Evolutionary conservation across 371 early-diverging fungal genomes (phyloP), one percentile per base, ranked within the genome.

Genomic region (Basidiobolus heterosporus): DNA sequence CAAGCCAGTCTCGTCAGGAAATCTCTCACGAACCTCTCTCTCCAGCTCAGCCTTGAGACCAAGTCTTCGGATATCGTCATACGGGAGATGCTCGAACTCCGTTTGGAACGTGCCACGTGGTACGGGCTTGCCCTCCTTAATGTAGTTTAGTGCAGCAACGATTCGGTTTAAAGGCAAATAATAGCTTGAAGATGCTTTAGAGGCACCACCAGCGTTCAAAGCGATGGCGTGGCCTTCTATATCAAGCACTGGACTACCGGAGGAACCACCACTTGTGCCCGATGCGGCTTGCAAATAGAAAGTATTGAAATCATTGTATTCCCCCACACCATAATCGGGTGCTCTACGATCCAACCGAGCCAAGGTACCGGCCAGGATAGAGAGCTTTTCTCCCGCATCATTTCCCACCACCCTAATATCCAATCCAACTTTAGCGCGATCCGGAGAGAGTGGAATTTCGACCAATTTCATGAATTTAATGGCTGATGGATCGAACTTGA

Each of bases 381-480:
- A 71, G 36, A 88, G 66, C 52, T 86, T 86, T 55, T 87, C 88
- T 7, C 82, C 84, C 13, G 84, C 88, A 55, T 87, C 83, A 55
- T 82, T 85, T 51, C 85, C 88, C 9, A 85, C 81, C 0, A 87
- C 85, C 19, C 84, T 66, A 41, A 87, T 82, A 40, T 87, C 88
- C 47, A 82, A 60, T 14, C 88, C 88, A 2, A 87, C 81, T 42
- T 76, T 70, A 18, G 84, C 88, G 0, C 69, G 53, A 37, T 79
- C 75, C 1, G 88, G 88, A 37, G 73, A 69, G 11, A 88, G 71
- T 15, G 70, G 61, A 48, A 88, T 83, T 36, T 76, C 74, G 15
- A 62, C 63, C 1, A 84, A 59, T 0, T 67, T 57, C 81, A 85
- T 79, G 60, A 82, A 84, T 48, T 74, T 64, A 51, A 92, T 69